A percentile compares a stretch with the other conserved stretches of the same genome.
Evolutionary conservation across 2,329 filamentous ascomycete species (phyloP).

Genomic region (Penicillium sp.): DNA sequence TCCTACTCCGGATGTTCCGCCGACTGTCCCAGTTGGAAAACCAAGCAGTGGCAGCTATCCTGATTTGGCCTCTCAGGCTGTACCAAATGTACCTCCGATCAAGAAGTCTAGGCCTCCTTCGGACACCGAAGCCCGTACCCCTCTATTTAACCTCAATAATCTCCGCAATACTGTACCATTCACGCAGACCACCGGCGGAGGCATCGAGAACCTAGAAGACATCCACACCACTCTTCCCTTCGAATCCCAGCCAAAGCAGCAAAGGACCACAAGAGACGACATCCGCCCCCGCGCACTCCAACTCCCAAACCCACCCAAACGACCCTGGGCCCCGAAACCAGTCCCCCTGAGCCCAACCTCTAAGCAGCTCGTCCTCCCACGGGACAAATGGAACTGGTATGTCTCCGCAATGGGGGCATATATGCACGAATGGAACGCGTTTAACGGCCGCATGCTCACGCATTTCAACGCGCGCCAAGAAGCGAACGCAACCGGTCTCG

Average conservation of each 20-base stretch:
- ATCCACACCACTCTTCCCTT: conserved; percentile 57
- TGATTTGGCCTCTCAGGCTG: conserved; percentile 14
- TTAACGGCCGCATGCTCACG: conserved; percentile 53
- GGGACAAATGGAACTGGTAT: conserved; percentile 51
- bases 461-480: conserved; percentile 56
- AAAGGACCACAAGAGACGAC: conserved; percentile 42
- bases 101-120: conserved; percentile 13
- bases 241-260: conserved; percentile 50
- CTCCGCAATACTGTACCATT: conserved; percentile 52
- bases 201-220: conserved; percentile 54
- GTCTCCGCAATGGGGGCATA: conserved; percentile 54
- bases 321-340: conserved; percentile 41
- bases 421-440: conserved; percentile 55
- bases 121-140: conserved; percentile 14
- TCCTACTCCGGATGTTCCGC: conserved; percentile 15
- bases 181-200: conserved; percentile 43
- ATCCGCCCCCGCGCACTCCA: conserved; percentile 40
- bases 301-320: conserved; percentile 52
- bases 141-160: conserved; percentile 49
- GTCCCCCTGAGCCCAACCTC: conserved; percentile 28
- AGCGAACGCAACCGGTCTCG: conserved; percentile 45
- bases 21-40: not conserved
- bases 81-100: conserved; percentile 9
- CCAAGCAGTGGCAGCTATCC: conserved; percentile 17
- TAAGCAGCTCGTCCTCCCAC: conserved; percentile 40